Evolutionary conservation across 257 asterid species (phyloP), one percentile per base, ranked within the genome.

Genomic region (Penstemon newberryi): DNA sequence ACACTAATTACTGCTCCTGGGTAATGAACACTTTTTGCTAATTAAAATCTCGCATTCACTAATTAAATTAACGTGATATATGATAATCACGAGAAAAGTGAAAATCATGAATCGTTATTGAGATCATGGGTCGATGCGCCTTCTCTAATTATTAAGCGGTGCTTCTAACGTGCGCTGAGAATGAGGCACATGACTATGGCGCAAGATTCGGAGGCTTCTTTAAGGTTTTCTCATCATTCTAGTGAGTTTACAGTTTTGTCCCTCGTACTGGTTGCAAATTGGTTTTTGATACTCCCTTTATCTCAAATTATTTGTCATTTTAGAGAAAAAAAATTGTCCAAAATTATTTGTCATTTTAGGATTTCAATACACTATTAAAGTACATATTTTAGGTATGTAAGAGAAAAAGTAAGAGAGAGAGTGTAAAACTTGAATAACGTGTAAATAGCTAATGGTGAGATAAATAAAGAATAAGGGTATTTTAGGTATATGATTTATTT

Each of bases 91-190:
- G 52, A 49, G 54, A 49, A 9, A 15, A 49, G 15, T 10, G 18
- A 49, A 3, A 49, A 3, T 10, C 6, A 15, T 10, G 15, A 49
- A 9, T 49, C 5, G 15, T 9, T 9, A 49, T 49, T 49, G 18
- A 49, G 33, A 25, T 25, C 2, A 25, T 25, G 33, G 33, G 33
- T 25, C 33, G 33, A 25, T 25, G 33, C 33, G 54, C 54, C 11
- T 6, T 49, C 15, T 11, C 54, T 49, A 12, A 46, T 46, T 46
- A 46, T 46, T 46, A 46, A 46, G 51, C 51, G 51, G 51, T 46
- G 51, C 51, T 46, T 46, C 33, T 25, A 6, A 49, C 54, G 54
- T 49, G 54, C 54, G n/a, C 54, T 49, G 54, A 49, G 54, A 49
- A 49, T 49, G 15, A 49, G 54, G 54, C 54, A 49, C 54, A 49